Evolutionary conservation across 23 red algal species (phyloP).

Genomic region (Cyanidiococcus yangmingshanensis): DNA sequence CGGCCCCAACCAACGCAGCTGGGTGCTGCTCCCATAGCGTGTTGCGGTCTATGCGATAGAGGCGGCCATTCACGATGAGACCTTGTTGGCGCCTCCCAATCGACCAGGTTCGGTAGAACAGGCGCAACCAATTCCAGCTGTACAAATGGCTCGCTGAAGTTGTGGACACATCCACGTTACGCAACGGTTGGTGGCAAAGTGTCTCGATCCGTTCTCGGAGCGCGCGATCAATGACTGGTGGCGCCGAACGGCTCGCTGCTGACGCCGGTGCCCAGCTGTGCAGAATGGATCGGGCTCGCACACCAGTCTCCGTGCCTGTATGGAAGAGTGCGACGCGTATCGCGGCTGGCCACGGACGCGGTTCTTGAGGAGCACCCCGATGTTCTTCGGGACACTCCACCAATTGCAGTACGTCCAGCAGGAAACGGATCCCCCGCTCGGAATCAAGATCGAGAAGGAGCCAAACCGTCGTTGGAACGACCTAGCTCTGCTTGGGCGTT

Average conservation of each 20-base stretch:
- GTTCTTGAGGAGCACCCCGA: no score
- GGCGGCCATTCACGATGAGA: not conserved
- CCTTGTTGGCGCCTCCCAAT: not conserved
- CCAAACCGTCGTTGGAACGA: not conserved
- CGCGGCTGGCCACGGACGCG: not conserved
- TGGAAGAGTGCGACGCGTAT: not conserved
- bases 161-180: no score
- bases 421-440: no score
- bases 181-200: no score
- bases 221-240: no score
- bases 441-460: not conserved
- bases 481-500: not conserved
- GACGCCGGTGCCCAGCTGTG: not conserved
- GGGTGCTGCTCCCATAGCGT: not conserved
- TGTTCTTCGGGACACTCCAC: no score
- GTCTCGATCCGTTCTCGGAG: no score
- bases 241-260: no score
- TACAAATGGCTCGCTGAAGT: no score
- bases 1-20: not conserved
- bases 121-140: not conserved
- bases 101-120: not conserved
- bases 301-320: not conserved
- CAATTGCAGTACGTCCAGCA: no score
- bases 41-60: not conserved
- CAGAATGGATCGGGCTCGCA: not conserved